A percentile compares a stretch with the other conserved stretches of the same genome.
These are phyloP conservation scores for Neltuma alba DNA, from an alignment of 306 rosid genomes.

Conservation along the genomic window DNA sequence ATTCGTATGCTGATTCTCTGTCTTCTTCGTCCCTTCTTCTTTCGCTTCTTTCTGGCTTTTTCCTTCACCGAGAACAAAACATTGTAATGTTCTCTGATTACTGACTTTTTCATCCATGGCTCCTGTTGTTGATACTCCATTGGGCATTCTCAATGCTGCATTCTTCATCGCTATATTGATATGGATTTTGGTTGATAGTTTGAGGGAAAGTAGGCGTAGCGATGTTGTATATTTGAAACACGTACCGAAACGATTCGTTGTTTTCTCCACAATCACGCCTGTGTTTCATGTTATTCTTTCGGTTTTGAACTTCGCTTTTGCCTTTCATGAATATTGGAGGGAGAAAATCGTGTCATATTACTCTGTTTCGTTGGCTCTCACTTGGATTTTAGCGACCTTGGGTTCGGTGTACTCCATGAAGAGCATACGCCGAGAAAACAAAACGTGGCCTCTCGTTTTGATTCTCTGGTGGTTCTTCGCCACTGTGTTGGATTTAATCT, in stretches of 20 bases:
- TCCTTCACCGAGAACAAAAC: background rate
- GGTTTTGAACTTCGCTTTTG: conserved; percentile 47
- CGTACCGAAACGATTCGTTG: conserved; percentile 21
- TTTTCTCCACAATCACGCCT: conserved; percentile 37
- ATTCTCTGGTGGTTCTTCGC: conserved; percentile 72
- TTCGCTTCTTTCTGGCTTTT: background rate
- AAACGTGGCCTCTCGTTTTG: conserved; percentile 62
- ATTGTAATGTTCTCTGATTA: background rate
- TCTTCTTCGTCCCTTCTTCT: background rate
- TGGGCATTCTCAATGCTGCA: conserved; percentile 50
- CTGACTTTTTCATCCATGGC: background rate
- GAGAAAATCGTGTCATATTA: conserved; percentile 25
- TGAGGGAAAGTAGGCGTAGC: conserved; percentile 36
- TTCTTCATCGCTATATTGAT: conserved; percentile 51
- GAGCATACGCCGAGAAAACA: conserved; percentile 25
- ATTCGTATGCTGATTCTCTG: background rate
- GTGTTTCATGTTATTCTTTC: conserved; percentile 46
- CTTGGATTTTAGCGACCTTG: conserved; percentile 65
- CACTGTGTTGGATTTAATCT: conserved; percentile 35
- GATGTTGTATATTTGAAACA: conserved; percentile 5
- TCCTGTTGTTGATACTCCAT: conserved; percentile 34
- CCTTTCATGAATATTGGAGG: conserved; percentile 38
- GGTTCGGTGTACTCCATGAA: conserved; percentile 50
- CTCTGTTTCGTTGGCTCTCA: conserved; percentile 43
- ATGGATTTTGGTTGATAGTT: conserved; percentile 60